Evolutionary conservation across 306 rosid species (phyloP), one percentile per base, ranked within the genome.

Genomic region (Phaseolus lunatus): DNA sequence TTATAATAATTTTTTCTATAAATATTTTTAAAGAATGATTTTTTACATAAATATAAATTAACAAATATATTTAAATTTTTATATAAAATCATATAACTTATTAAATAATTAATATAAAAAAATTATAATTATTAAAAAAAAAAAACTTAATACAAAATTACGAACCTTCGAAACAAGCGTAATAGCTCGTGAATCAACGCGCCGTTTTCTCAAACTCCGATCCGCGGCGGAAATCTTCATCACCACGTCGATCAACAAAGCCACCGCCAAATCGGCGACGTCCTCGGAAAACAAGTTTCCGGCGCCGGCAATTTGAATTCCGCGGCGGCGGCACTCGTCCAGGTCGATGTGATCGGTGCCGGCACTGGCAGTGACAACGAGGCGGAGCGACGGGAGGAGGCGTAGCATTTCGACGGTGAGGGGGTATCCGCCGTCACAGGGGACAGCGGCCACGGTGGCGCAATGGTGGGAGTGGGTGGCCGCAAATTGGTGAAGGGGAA

Each of bases 381-480:
- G 16, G 9, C 39, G 9, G 5, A 58, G 19, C 0, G 65, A 26
- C 0, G 65, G 65, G 7, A 58, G 39, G 19, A 58, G 39, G 0
- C 10, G 3, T 1, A 88, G 39, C 4, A 44, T 0, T 0, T 84
- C 82, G 15, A 79, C 44, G 3, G 22, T 27, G 70, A 84, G 13
- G 3, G 10, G 65, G 58, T 3, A 47, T 10, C 50, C 33, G 0
- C 7, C 58, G 33, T 4, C 15, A 3, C 63, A n/a, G 2, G 82
- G 39, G 0, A 84, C 0, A 41, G 87, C 87, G 18, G 29, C 57
- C 5, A 80, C 15, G n/a, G 83, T 59, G 23, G 82, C 37, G 23
- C 80, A 67, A 33, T 48, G 71, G 58, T 39, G 50, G 24, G 50
- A 2, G 50, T 65, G 70, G 50, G 49, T 37, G 70, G 50, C 49